A percentile compares a stretch with the other conserved stretches of the same genome.
phyloP scores from a whole-genome alignment of 2,329 filamentous ascomycete species.

The Lasiodiplodia sp. region DNA sequence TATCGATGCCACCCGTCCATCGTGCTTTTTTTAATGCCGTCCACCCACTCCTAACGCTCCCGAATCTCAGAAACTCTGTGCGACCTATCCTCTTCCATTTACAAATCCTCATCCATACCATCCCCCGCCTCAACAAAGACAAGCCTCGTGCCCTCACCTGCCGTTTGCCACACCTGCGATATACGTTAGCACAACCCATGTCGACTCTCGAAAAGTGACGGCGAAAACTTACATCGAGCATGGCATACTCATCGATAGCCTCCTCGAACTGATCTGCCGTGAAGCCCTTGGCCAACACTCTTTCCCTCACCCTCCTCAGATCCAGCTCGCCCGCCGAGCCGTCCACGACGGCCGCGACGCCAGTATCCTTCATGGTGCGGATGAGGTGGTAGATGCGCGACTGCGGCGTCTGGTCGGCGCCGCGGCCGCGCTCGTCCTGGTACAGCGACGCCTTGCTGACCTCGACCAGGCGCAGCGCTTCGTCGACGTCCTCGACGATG shows the following conservation, averaged over 20 bases:
- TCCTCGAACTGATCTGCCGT: conserved; percentile 90
- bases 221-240: conserved; percentile 78
- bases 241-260: conserved; percentile 87
- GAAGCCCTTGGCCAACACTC: conserved; percentile 95
- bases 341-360: conserved; percentile 79
- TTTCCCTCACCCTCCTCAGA: conserved; percentile 85
- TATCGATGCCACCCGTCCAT: neutral
- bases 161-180: conserved; percentile 62
- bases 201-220: neutral
- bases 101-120: conserved; percentile 43
- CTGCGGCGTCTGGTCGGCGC: conserved; percentile 76
- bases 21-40: neutral
- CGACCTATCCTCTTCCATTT: neutral
- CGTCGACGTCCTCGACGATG: conserved; percentile 91
- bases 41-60: too few species aligned
- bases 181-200: conserved; percentile 40
- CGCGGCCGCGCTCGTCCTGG: conserved; percentile 68
- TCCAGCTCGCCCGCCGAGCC: conserved; percentile 78
- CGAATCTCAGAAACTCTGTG: too few species aligned
- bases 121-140: conserved; percentile 62
- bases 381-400: conserved; percentile 96
- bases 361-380: conserved; percentile 83
- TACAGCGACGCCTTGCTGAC: conserved; percentile 92
- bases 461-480: conserved; percentile 88
- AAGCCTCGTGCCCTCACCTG: conserved; percentile 60